Conservation (phyloP, 768 basidiomycete species). For the Filobasidium floriforme region DNA sequence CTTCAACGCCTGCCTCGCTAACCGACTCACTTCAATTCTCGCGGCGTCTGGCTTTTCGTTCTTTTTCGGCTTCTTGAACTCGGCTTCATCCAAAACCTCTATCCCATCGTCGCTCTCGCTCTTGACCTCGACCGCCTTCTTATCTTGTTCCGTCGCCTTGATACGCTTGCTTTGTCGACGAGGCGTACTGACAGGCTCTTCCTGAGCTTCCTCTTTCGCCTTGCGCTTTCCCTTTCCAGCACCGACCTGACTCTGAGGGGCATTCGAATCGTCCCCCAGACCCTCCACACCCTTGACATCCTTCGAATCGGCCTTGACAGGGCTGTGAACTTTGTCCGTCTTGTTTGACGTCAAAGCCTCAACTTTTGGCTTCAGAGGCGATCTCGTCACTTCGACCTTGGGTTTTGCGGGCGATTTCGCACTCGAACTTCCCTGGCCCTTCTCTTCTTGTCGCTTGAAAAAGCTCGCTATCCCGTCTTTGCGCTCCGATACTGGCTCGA, state of each 20-base stretch:
- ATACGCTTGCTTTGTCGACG: background rate
- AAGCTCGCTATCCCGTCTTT: slow-evolving; percentile 64
- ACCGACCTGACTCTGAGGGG: slow-evolving; percentile 27
- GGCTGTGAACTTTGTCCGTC: slow-evolving; percentile 16
- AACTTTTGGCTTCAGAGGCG: slow-evolving; percentile 10
- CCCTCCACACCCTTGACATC: slow-evolving; percentile 23
- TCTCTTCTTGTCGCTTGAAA: slow-evolving; percentile 40
- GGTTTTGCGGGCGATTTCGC: slow-evolving; percentile 22
- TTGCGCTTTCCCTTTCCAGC: background rate
- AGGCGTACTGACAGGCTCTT: background rate
- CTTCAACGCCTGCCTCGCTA: slow-evolving; percentile 3
- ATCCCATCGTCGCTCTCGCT: slow-evolving; percentile 13
- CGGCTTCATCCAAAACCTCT: slow-evolving; percentile 2
- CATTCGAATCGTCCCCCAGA: slow-evolving; percentile 40
- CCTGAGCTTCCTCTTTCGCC: background rate
- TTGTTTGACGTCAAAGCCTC: background rate
- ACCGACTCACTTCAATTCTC: background rate
- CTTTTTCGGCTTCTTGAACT: background rate
- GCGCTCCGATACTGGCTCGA: slow-evolving; percentile 67
- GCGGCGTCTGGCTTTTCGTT: background rate
- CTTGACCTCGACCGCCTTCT: background rate
- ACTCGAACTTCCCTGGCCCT: background rate
- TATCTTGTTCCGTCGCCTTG: background rate
- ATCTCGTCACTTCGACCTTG: background rate
- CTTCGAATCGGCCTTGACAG: slow-evolving; percentile 25